Conservation (phyloP, 352 stramenopile genomes). For the Hyaloperonospora arabidopsidis region DNA sequence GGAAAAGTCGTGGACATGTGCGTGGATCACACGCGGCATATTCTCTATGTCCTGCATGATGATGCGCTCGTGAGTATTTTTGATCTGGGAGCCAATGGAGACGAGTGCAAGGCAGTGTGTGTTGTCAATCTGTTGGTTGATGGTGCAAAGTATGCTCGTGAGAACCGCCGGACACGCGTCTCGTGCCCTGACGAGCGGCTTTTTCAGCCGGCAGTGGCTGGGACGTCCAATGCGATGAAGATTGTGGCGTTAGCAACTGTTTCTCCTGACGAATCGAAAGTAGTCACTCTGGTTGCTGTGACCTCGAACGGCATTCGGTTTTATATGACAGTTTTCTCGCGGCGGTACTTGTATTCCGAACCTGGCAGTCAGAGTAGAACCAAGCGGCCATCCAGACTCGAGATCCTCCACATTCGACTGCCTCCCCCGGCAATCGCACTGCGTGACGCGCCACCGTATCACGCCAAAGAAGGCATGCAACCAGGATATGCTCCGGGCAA, state of each 20-base stretch:
- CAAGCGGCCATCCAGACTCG: constrained; percentile 59
- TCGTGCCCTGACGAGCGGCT: constrained; percentile 78
- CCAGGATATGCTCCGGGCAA: constrained; percentile 73
- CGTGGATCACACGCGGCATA: constrained; percentile 81
- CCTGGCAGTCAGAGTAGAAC: constrained; percentile 31
- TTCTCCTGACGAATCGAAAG: constrained; percentile 58
- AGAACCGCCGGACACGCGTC: constrained; percentile 73
- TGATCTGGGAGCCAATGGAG: constrained; percentile 45
- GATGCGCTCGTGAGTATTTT: constrained; percentile 70
- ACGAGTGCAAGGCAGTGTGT: constrained; percentile 58
- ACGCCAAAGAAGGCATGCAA: constrained; percentile 83
- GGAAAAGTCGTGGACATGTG: constrained; percentile 84
- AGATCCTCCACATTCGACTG: constrained; percentile 77
- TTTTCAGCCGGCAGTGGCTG: constrained; percentile 44
- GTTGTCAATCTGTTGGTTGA: constrained; percentile 60
- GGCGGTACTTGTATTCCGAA: constrained; percentile 35
- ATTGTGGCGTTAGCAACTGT: constrained; percentile 65
- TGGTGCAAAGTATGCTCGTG: constrained; percentile 71
- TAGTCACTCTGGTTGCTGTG: constrained; percentile 89
- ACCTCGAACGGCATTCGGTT: constrained; percentile 91
- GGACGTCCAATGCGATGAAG: constrained; percentile 37
- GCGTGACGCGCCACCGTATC: constrained; percentile 69
- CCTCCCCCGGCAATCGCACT: constrained; percentile 63
- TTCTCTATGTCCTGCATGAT: constrained; percentile 89
- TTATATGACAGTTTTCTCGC: constrained; percentile 88